These are phyloP conservation scores for Russula earlei DNA, from an alignment of 768 basidiomycete species.

Conservation along the genomic window DNA sequence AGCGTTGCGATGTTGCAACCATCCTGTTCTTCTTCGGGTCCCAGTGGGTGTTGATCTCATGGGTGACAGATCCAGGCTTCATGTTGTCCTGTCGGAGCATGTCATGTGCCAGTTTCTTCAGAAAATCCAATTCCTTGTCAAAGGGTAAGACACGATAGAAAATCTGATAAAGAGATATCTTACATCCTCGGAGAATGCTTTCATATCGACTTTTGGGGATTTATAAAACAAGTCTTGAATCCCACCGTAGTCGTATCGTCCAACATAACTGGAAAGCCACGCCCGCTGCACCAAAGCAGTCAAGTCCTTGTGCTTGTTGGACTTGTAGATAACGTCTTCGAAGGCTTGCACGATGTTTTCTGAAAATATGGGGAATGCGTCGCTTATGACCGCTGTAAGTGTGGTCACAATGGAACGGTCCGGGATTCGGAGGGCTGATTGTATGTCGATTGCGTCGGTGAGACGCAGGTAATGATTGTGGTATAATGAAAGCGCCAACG, in stretches of 20 bases:
- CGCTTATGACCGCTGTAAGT: conserved; percentile 28
- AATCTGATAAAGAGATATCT: background rate
- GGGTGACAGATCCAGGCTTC: conserved; percentile 4
- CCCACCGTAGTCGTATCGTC: conserved; percentile 28
- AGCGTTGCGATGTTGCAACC: conserved; percentile 15
- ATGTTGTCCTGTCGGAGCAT: conserved; percentile 1
- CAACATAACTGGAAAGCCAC: conserved; percentile 31
- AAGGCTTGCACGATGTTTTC: conserved; percentile 23
- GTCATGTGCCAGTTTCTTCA: conserved; percentile 12
- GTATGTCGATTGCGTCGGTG: conserved; percentile 46
- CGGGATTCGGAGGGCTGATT: conserved; percentile 35
- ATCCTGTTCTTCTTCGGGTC: background rate
- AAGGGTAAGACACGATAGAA: background rate
- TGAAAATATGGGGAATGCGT: conserved; percentile 12
- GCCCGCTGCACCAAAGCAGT: conserved; percentile 22
- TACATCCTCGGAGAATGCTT: conserved; percentile 30
- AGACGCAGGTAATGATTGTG: conserved; percentile 35
- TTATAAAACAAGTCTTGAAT: conserved; percentile 34
- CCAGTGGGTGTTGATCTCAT: conserved; percentile 11
- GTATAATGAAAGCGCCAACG: conserved; percentile 41
- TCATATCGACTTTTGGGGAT: conserved; percentile 38
- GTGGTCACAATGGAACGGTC: conserved; percentile 34
- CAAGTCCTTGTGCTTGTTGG: conserved; percentile 12
- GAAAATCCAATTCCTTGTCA: conserved; percentile 2
- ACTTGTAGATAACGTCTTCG: conserved; percentile 12